Evolutionary conservation across 1,139 yeast species (phyloP), one percentile per base, ranked within the genome.

Genomic region (Citeromyces siamensis): DNA sequence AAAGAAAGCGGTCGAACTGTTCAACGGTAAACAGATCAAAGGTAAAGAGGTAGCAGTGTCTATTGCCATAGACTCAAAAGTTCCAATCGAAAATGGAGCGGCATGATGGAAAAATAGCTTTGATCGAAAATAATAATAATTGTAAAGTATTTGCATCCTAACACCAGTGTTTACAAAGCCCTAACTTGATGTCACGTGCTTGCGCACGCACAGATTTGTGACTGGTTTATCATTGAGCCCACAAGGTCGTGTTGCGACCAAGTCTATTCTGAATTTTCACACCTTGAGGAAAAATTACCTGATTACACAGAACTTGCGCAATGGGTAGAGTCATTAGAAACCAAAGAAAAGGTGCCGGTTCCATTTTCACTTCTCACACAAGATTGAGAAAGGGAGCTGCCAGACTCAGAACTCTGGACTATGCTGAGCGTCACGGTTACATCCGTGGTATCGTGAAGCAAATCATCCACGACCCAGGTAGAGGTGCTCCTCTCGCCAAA

Each of bases 261-360:
- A 26, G 17, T 13, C 31, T 26, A 14, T 26, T 26, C 6, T 14
- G 31, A 26, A 26, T 26, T 26, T 26, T 26, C 31, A 26, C 31
- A 26, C 31, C 31, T 26, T 26, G 16, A 26, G 16, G n/a, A 26
- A 26, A 26, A 13, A 13, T 14, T 26, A 26, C 31, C 12, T 17
- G 17, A 26, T 13, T 13, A 14, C 31, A 26, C 31, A 26, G 31
- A 26, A 26, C 36, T 34, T 19, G 35, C 38, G 33, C 18, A 35
- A 48, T 41, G 81, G 97, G 98, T 84, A 90, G 98, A 82, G 99
- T 93, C 75, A 93, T 93, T 78, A 94, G 98, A 77, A 90, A 93
- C 81, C 98, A 93, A 83, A 88, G 99, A 85, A 93, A 93, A 77
- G 97, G 97, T 81, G 97, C 96, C 73, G 98, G 98, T 66, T 88